Percentiles rank a stretch among this genome's conserved stretches.
Evolutionary conservation across 2,329 filamentous ascomycete genomes (phyloP).

Genomic region (Falciphora oryzae): DNA sequence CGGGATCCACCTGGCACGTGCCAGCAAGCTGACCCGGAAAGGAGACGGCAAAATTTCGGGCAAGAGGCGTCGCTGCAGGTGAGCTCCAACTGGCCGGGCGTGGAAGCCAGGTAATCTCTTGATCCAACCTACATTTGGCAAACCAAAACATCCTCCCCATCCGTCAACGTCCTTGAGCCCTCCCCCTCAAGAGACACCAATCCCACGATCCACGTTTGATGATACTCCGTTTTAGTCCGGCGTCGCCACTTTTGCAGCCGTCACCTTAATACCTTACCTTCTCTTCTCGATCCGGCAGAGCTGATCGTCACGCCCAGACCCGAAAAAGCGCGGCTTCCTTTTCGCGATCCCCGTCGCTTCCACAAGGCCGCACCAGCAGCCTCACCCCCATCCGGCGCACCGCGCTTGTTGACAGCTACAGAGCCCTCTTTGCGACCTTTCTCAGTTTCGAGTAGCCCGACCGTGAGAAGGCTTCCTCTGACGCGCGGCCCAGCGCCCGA

Average conservation of each 20-base stretch:
- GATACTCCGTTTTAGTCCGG: background rate
- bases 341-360: background rate
- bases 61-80: background rate
- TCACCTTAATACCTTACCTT: background rate
- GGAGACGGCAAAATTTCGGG: background rate
- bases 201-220: background rate
- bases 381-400: background rate
- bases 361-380: background rate
- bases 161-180: background rate
- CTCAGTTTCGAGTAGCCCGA: background rate
- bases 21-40: background rate
- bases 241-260: background rate
- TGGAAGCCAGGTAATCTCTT: background rate
- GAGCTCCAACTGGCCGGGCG: background rate
- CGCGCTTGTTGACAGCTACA: background rate
- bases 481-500: slow-evolving; percentile 26
- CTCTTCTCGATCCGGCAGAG: background rate
- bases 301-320: background rate
- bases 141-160: background rate
- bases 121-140: background rate
- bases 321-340: background rate
- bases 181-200: background rate
- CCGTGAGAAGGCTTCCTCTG: background rate
- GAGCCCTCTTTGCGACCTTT: background rate
- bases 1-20: background rate